A percentile compares a stretch with the other conserved stretches of the same genome.
Evolutionary conservation across 202 grass and related monocot species (phyloP).

Genomic region (Carex sylvatica): DNA sequence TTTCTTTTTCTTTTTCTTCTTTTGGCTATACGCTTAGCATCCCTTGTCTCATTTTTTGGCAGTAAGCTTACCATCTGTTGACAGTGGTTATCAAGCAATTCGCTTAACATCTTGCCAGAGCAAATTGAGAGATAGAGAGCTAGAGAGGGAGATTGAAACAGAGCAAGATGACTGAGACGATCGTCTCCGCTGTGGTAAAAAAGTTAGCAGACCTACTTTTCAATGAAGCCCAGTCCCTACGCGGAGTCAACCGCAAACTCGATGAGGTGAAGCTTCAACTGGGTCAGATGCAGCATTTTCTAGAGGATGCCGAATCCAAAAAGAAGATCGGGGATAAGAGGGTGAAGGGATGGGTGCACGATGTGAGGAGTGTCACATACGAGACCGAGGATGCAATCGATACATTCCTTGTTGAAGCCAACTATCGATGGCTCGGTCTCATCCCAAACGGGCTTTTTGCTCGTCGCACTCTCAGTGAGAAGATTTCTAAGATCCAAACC

Average conservation of each 20-base stretch:
- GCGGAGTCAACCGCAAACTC: not conserved
- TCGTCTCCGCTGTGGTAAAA: not conserved
- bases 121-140: too few relatives aligned
- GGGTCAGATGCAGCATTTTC: not conserved
- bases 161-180: not conserved
- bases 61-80: too few relatives aligned
- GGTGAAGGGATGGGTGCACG: not conserved
- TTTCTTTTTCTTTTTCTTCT: too few relatives aligned
- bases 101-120: too few relatives aligned
- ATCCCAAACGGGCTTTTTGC: not conserved
- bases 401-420: not conserved
- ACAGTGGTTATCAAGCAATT: too few relatives aligned
- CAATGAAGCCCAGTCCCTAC: not conserved
- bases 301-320: slow-evolving; percentile 3
- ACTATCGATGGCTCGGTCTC: not conserved
- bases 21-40: too few relatives aligned
- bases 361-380: not conserved
- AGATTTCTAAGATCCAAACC: not conserved
- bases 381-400: slow-evolving; percentile 19
- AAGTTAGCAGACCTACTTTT: not conserved
- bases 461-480: not conserved
- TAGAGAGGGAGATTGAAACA: not conserved
- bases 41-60: too few relatives aligned
- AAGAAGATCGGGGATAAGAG: not conserved
- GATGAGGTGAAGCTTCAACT: not conserved